phyloP scores from a whole-genome alignment of 345 rosid species.

The Orychophragmus violaceus region DNA sequence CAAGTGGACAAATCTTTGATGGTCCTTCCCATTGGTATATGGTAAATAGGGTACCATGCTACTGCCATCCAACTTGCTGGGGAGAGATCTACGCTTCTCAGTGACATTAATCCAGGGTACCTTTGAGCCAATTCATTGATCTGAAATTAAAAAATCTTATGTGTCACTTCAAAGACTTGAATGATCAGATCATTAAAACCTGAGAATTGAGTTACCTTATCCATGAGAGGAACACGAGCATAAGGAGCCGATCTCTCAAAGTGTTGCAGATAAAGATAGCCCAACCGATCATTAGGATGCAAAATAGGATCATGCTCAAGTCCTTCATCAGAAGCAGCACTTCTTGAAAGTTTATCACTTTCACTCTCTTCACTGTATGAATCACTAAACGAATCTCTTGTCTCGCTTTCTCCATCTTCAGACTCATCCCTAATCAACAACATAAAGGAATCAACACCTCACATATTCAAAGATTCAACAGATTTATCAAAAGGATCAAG shows the following conservation, averaged over 20 bases:
- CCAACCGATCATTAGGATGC: constrained; percentile 70
- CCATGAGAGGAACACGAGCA: constrained; percentile 95
- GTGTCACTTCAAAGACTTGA: background rate
- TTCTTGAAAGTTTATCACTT: constrained; percentile 73
- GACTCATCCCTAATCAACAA: constrained; percentile 58
- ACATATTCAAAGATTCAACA: background rate
- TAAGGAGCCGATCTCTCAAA: constrained; percentile 93
- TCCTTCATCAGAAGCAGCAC: constrained; percentile 89
- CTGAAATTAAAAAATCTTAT: constrained; percentile 40
- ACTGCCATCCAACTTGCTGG: constrained; percentile 99
- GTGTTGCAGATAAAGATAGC: constrained; percentile 66
- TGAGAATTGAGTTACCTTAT: constrained; percentile 54
- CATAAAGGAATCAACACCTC: background rate
- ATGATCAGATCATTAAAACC: background rate
- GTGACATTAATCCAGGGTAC: constrained; percentile 75
- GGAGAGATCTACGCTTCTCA: constrained; percentile 97
- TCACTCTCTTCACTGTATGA: constrained; percentile 86
- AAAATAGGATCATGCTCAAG: constrained; percentile 57
- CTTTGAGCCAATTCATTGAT: constrained; percentile 66
- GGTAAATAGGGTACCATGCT: constrained; percentile 96
- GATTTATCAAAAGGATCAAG: constrained; percentile 3
- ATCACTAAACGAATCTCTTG: constrained; percentile 79
- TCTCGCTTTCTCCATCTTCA: constrained; percentile 67
- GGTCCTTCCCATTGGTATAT: constrained; percentile 98
- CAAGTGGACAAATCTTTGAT: constrained; percentile 94